Base-by-base conservation (phyloP, 441 rosid species). In the Adansonia grandidieri region DNA sequence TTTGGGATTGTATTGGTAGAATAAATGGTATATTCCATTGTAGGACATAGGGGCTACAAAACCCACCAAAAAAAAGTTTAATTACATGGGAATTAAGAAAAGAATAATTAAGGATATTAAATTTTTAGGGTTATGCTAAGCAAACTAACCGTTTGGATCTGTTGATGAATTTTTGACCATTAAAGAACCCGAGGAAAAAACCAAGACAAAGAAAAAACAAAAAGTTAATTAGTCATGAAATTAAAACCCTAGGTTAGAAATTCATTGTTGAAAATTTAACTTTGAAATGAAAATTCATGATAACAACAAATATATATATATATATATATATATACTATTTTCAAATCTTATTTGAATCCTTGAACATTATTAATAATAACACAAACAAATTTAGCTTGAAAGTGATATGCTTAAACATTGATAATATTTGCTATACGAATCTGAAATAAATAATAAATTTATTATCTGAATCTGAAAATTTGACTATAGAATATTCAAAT, bases 1-100 rank as follows among this genome's bases (percentile, higher is more conserved):
- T 54, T 92, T 85, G 42, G 99, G 94, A 75, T 94, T 96, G 80
- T 94, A 96, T 51, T 96, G 99, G 78, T 94, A 96, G 84, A 96
- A 96, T 0, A 96, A 82, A 79, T 94, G 98, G 81, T 96, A 96
- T 0, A 86, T 5, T 9, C 99, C 99, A 63, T 93, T 91, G 85
- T 82, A 94, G 84, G 82, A 88, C 87, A 96, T 80, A 1, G 97
- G 97, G 9, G 88, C 99, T 94, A 78, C 17, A 17, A 54, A 53
- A 53, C 1, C 28, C 0, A 72, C 47, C 0, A 20, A 10, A 40
- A 6, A 6, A 24, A 11, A 50, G 15, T 45, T 45, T 1, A 72
- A n/a, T 53, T 1, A 37, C 45, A 11, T n/a, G 15, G 22, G 45
- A 50, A 32, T 37, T 37, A 50, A 44, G 7, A 3, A 58, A 6